These are phyloP conservation scores for Populus deltoides DNA, from an alignment of 345 rosid species.

Conservation along the genomic window DNA sequence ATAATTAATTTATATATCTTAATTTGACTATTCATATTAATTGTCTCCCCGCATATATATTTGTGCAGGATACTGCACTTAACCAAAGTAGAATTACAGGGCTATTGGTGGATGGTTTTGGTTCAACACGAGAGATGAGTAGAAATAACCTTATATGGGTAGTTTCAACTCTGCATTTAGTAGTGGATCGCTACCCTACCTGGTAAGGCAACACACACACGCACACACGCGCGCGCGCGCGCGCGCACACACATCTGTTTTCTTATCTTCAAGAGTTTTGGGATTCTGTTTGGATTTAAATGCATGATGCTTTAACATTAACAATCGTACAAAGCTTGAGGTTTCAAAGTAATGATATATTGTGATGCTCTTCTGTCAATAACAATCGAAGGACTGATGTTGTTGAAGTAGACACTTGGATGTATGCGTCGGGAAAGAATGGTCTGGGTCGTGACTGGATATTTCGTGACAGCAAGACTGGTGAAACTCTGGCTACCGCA, in stretches of 20 bases:
- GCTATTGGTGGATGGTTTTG: slow-evolving; percentile 24
- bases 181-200: slow-evolving; percentile 23
- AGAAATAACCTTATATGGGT: slow-evolving; percentile 27
- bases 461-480: slow-evolving; percentile 14
- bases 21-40: too few relatives aligned
- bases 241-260: too few relatives aligned
- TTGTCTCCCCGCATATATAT: too few relatives aligned
- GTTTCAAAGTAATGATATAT: too few relatives aligned
- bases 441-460: slow-evolving; percentile 14
- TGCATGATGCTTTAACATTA: too few relatives aligned
- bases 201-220: slow-evolving; percentile 13
- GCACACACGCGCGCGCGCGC: too few relatives aligned
- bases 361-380: too few relatives aligned
- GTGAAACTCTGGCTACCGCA: slow-evolving; percentile 16
- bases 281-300: too few relatives aligned
- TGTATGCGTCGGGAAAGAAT: slow-evolving; percentile 16
- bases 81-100: slow-evolving; percentile 17
- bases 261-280: too few relatives aligned
- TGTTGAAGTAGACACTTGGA: slow-evolving; percentile 24
- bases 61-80: slow-evolving; percentile 28
- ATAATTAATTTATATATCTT: too few relatives aligned
- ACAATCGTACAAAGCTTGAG: too few relatives aligned
- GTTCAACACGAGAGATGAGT: slow-evolving; percentile 26
- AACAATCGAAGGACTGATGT: slow-evolving; percentile 19
- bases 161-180: not conserved